A percentile compares a stretch with the other conserved stretches of the same genome.
phyloP scores from a whole-genome alignment of 2,329 filamentous ascomycete species.

The Penicillium capsulatum region DNA sequence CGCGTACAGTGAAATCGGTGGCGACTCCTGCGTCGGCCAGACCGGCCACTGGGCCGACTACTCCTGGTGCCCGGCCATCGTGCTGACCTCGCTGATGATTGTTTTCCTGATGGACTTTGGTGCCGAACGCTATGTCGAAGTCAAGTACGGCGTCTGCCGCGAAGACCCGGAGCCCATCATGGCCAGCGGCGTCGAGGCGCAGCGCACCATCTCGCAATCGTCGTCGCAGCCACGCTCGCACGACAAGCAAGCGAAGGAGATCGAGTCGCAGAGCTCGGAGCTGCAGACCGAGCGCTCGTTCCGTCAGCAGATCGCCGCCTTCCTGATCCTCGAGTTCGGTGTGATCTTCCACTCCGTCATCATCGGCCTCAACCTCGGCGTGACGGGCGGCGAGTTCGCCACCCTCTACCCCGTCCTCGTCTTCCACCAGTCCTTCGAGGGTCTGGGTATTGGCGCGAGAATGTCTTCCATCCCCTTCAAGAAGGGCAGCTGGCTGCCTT shows the following conservation, averaged over 20 bases:
- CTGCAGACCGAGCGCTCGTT: constrained; percentile 28
- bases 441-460: constrained; percentile 58
- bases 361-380: constrained; percentile 59
- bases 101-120: constrained; percentile 42
- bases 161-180: constrained; percentile 23
- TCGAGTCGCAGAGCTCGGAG: constrained; percentile 13
- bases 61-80: constrained; percentile 52
- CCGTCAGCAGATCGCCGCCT: constrained; percentile 38
- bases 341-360: constrained; percentile 63
- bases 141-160: constrained; percentile 22
- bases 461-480: constrained; percentile 56
- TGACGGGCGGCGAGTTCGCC: constrained; percentile 54
- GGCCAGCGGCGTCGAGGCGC: constrained; percentile 7
- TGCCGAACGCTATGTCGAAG: constrained; percentile 22
- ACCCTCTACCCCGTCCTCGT: constrained; percentile 58
- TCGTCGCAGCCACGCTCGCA: not conserved
- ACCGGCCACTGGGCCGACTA: constrained; percentile 52
- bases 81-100: constrained; percentile 45
- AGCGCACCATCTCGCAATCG: constrained; percentile 1
- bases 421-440: constrained; percentile 62
- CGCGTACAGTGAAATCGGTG: constrained; percentile 44
- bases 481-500: constrained; percentile 45
- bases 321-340: constrained; percentile 54
- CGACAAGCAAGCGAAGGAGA: constrained; percentile 14
- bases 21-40: constrained; percentile 50